phyloP scores from a whole-genome alignment of 2,329 filamentous ascomycete species.

The Gaeumannomyces sp. region DNA sequence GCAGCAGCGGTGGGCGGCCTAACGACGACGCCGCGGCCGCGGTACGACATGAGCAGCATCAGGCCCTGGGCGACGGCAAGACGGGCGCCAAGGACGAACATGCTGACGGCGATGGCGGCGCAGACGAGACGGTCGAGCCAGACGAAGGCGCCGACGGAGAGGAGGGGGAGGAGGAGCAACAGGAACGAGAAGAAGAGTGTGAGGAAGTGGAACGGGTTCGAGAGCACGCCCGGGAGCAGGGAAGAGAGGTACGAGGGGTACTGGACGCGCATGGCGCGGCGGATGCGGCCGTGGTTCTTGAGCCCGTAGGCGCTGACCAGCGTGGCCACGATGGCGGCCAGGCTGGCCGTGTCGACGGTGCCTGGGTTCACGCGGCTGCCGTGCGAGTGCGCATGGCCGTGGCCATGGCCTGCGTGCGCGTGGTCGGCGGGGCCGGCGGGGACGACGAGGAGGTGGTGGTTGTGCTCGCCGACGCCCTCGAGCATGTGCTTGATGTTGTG shows the following conservation, averaged over 20 bases:
- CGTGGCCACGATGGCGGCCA: slow-evolving; percentile 77
- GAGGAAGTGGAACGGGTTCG: slow-evolving; percentile 91
- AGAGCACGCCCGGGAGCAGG: slow-evolving; percentile 71
- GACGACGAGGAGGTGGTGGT: slow-evolving; percentile 35
- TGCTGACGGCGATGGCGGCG: slow-evolving; percentile 72
- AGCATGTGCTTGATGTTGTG: slow-evolving; percentile 92
- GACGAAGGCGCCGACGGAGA: slow-evolving; percentile 73
- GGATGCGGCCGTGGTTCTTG: slow-evolving; percentile 86
- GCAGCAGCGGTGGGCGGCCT: background rate
- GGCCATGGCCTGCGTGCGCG: slow-evolving; percentile 69
- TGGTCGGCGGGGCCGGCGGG: slow-evolving; percentile 49
- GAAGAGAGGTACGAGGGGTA: slow-evolving; percentile 62
- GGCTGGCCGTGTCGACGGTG: slow-evolving; percentile 73
- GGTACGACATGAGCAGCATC: slow-evolving; percentile 96
- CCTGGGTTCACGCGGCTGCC: slow-evolving; percentile 55
- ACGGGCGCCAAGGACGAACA: slow-evolving; percentile 81
- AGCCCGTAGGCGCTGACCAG: slow-evolving; percentile 80
- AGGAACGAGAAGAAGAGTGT: slow-evolving; percentile 81
- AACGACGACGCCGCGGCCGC: slow-evolving; percentile 15
- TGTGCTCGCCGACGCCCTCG: slow-evolving; percentile 40
- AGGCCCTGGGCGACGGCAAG: slow-evolving; percentile 80
- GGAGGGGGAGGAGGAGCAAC: slow-evolving; percentile 66
- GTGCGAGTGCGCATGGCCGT: slow-evolving; percentile 55
- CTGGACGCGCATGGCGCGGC: slow-evolving; percentile 75
- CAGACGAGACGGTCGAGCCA: slow-evolving; percentile 82